Conservation (phyloP, 176 grass and related monocot species). For the Alopecurus myosuroides region DNA sequence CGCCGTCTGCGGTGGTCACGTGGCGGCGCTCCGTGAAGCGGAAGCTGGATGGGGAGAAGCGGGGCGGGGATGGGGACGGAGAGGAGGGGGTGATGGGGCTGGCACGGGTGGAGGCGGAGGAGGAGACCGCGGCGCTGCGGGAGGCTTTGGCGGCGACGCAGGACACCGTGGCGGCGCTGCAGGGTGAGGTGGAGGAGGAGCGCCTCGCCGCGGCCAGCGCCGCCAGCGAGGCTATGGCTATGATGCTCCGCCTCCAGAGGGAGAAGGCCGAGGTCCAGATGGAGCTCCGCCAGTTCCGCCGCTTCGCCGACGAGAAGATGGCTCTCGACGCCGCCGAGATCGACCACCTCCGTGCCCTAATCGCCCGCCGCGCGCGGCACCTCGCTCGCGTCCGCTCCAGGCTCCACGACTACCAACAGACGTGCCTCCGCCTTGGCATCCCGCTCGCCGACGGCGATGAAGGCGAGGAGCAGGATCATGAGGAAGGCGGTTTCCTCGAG, state of each 20-base stretch:
- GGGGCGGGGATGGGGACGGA: not conserved
- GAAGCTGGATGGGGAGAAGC: conserved; percentile 33
- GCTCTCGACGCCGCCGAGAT: conserved; percentile 67
- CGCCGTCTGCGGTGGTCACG: conserved; percentile 2
- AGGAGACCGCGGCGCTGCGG: conserved; percentile 52
- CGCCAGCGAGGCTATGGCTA: conserved; percentile 93
- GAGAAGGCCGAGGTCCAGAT: conserved; percentile 94
- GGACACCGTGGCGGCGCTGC: conserved; percentile 51
- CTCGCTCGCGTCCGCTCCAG: conserved; percentile 31
- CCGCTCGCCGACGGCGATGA: conserved; percentile 43
- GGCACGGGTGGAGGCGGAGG: conserved; percentile 61
- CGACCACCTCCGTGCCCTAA: conserved; percentile 48
- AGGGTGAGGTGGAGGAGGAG: conserved; percentile 79
- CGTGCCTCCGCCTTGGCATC: conserved; percentile 56
- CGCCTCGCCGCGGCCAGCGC: conserved; percentile 74
- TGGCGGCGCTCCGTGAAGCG: conserved; percentile 84
- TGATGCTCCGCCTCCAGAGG: conserved; percentile 94
- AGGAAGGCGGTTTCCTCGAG: conserved; percentile 23
- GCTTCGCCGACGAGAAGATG: conserved; percentile 97
- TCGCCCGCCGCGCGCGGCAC: conserved; percentile 52
- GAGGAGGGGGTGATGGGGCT: not conserved
- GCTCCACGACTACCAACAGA: conserved; percentile 47
- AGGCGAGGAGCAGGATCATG: conserved; percentile 16
- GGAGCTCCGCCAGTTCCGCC: conserved; percentile 95
- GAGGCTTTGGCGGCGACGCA: conserved; percentile 57